Conservation (phyloP, 1,139 yeast species). For the Suhomyces bolitotheri region DNA sequence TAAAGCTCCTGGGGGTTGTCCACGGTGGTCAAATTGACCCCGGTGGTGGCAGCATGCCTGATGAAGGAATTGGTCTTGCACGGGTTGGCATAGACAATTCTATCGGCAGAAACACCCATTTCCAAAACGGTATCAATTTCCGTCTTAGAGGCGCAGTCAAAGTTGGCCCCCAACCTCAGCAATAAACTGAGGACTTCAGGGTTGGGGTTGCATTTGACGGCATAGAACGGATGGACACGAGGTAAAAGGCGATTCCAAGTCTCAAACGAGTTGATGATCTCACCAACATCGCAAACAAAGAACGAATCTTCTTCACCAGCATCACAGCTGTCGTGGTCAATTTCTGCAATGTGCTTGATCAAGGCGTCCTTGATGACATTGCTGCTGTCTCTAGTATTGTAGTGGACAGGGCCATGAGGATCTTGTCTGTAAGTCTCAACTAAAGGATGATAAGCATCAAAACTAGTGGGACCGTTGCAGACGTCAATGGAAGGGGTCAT, state of each 20-base stretch:
- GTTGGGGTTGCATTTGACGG: slow-evolving; percentile 92
- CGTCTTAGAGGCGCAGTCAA: slow-evolving; percentile 90
- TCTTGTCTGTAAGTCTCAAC: slow-evolving; percentile 11
- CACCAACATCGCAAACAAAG: slow-evolving; percentile 83
- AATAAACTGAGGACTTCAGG: slow-evolving; percentile 56
- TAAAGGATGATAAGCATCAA: slow-evolving; percentile 12
- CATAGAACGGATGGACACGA: slow-evolving; percentile 79
- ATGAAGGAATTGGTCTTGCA: slow-evolving; percentile 84
- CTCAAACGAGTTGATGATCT: slow-evolving; percentile 57
- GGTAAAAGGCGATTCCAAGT: slow-evolving; percentile 71
- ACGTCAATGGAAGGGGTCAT: slow-evolving; percentile 32
- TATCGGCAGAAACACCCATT: slow-evolving; percentile 60
- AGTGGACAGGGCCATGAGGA: background rate
- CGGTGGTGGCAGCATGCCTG: slow-evolving; percentile 59
- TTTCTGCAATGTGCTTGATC: slow-evolving; percentile 38
- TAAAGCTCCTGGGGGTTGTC: slow-evolving; percentile 84
- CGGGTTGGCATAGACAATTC: slow-evolving; percentile 91
- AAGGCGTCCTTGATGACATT: slow-evolving; percentile 41
- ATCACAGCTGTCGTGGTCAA: slow-evolving; percentile 62
- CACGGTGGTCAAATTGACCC: slow-evolving; percentile 77
- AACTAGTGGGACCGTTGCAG: slow-evolving; percentile 17
- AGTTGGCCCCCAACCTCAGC: slow-evolving; percentile 66
- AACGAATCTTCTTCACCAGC: slow-evolving; percentile 87
- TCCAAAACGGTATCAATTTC: slow-evolving; percentile 72
- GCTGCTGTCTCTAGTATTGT: background rate